Evolutionary conservation across 192 early-diverging fungal genomes (phyloP), one percentile per base, ranked within the genome.

Genomic region (Backusella mclennaniae): DNA sequence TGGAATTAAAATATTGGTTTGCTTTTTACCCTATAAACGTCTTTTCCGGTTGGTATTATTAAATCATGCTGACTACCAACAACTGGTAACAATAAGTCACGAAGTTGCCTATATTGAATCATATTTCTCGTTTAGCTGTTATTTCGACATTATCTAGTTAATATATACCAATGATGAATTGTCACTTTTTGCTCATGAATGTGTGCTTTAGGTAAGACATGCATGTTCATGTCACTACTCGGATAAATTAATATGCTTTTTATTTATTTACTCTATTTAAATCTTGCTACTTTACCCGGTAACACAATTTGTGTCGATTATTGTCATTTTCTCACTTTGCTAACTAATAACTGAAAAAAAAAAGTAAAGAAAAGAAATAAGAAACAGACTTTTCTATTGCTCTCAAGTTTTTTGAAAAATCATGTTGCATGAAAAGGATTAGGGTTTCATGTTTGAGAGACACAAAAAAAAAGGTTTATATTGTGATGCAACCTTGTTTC

Each of bases 101-200:
- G 89, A 66, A 99, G 85, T 82, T 99, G 97, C 95, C 95, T 95
- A 85, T 56, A 73, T 49, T 49, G 46, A 49, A n/a, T n/a, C 23
- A 26, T 29, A 2, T 26, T 59, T 59, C 17, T 12, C 11, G 21
- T 26, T 59, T 59, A 23, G 21, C n/a, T 63, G 3, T 29, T 63
- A 29, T 12, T 33, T 4, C 21, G 2, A 14, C 26, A 63, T 23
- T 53, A 63, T 63, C 9, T n/a, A 56, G 3, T 56, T 56, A 23
- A n/a, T 21, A 56, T 56, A 56, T 78, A 82, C 96, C 96, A 97
- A 86, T 98, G 97, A 76, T 96, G 95, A 73, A 96, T 97, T 71
- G 92, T 98, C 3, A 95, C 88, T 74, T 92, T 87, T 75, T 92
- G 93, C 35, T 88, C 86, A 80, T 97, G 93, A 71, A 90, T 87